Evolutionary conservation across 495 filamentous ascomycete species (phyloP).

Genomic region (Penicillium manginii): DNA sequence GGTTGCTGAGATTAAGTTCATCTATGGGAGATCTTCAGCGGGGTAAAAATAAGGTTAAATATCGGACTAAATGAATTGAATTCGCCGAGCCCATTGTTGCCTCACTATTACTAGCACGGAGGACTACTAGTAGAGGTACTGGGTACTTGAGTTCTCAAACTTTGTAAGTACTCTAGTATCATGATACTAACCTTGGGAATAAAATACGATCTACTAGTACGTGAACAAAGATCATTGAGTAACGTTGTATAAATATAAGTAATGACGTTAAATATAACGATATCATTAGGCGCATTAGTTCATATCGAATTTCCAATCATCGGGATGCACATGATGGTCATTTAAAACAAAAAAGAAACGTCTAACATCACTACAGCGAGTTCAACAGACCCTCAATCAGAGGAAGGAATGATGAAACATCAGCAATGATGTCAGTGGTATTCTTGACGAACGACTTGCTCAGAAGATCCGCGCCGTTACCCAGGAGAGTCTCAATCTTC

Average conservation of each 20-base stretch:
- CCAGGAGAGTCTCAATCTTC: slow-evolving; percentile 42
- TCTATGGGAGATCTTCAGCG: no score
- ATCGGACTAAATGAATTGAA: no score
- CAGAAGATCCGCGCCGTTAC: slow-evolving; percentile 46
- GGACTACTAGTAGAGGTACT: no score
- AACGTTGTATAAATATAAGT: not conserved
- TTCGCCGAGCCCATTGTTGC: no score
- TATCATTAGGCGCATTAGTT: slow-evolving; percentile 29
- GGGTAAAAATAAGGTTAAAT: no score
- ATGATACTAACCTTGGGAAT: no score
- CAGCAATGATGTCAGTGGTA: slow-evolving; percentile 28
- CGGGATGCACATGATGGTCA: slow-evolving; percentile 16
- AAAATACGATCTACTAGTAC: not conserved
- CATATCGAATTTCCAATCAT: slow-evolving; percentile 26
- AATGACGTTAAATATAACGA: slow-evolving; percentile 8
- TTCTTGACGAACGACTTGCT: slow-evolving; percentile 47
- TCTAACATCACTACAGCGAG: slow-evolving; percentile 25
- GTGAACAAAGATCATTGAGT: not conserved
- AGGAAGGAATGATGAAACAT: slow-evolving; percentile 32
- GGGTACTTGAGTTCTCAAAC: no score
- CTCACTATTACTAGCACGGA: no score
- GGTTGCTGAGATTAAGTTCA: no score
- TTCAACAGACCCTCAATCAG: slow-evolving; percentile 32
- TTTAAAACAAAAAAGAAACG: slow-evolving; percentile 15
- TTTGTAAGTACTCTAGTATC: no score